Conservation (phyloP, 2,329 filamentous ascomycete genomes). For the Botrytis cinerea region DNA sequence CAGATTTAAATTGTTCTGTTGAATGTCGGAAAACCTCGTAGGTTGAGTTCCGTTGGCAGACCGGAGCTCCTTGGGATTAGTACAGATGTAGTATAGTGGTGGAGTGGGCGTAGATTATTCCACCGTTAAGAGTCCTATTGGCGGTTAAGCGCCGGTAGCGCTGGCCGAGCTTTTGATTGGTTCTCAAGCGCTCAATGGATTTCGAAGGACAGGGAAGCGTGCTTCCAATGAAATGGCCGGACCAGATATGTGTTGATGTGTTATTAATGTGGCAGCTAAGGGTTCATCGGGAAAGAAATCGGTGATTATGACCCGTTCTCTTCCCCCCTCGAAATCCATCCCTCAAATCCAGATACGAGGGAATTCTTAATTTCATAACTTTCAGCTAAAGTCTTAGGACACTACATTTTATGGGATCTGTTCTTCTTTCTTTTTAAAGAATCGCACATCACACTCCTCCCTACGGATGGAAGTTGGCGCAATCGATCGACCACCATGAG, state of each 20-base stretch:
- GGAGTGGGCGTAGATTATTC: background rate
- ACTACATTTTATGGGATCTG: background rate
- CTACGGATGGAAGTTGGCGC: constrained; percentile 37
- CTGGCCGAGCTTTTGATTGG: background rate
- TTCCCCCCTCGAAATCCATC: constrained; percentile 2
- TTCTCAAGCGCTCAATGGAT: background rate
- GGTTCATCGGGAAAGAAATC: constrained; percentile 13
- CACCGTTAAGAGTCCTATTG: background rate
- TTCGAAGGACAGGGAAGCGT: background rate
- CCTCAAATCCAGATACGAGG: background rate
- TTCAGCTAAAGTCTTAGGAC: background rate
- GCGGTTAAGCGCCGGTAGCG: background rate
- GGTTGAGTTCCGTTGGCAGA: constrained; percentile 21
- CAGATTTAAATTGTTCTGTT: constrained; percentile 30
- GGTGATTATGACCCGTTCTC: background rate
- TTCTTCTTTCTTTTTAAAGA: background rate
- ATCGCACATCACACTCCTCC: background rate
- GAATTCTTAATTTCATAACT: constrained; percentile 12
- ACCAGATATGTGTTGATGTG: constrained; percentile 16
- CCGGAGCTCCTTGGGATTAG: constrained; percentile 14
- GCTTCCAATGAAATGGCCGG: constrained; percentile 2
- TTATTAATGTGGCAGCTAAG: constrained; percentile 15
- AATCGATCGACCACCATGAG: constrained; percentile 63
- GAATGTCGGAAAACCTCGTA: constrained; percentile 32
- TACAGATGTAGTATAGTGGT: background rate